phyloP scores from a whole-genome alignment of 1,139 yeast species.

The Blastobotrys elegans region DNA sequence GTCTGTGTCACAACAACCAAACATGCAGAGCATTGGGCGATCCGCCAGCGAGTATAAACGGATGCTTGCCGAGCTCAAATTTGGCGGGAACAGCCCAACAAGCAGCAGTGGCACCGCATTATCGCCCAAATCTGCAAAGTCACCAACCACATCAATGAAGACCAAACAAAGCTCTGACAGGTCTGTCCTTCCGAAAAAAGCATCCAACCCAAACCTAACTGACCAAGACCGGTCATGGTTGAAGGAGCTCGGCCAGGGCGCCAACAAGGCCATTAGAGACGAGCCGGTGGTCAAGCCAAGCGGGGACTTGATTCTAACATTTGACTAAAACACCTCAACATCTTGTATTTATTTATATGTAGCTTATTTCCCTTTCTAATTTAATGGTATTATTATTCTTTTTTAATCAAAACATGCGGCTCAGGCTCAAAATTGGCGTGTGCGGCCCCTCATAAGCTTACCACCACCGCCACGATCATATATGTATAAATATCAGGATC shows the following conservation, averaged over 20 bases:
- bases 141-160: conserved; percentile 1
- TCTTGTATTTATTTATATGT: background rate
- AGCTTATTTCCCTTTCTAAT: background rate
- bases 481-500: no score
- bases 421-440: no score
- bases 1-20: conserved; percentile 26
- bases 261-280: conserved; percentile 20
- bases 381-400: background rate
- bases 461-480: no score
- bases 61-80: conserved; percentile 16
- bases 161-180: background rate
- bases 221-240: conserved; percentile 22
- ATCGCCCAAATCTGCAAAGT: conserved; percentile 5
- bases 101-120: background rate
- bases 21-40: conserved; percentile 20
- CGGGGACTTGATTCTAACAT: conserved; percentile 23
- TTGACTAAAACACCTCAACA: no score
- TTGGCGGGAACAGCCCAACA: background rate
- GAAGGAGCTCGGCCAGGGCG: conserved; percentile 19
- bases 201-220: conserved; percentile 13
- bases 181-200: conserved; percentile 12
- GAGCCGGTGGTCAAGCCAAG: conserved; percentile 22
- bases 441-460: no score
- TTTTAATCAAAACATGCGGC: no score
- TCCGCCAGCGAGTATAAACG: conserved; percentile 22